Evolutionary conservation across 1,284 basidiomycete genomes (phyloP).

Genomic region (Xerocomus nothofagi): DNA sequence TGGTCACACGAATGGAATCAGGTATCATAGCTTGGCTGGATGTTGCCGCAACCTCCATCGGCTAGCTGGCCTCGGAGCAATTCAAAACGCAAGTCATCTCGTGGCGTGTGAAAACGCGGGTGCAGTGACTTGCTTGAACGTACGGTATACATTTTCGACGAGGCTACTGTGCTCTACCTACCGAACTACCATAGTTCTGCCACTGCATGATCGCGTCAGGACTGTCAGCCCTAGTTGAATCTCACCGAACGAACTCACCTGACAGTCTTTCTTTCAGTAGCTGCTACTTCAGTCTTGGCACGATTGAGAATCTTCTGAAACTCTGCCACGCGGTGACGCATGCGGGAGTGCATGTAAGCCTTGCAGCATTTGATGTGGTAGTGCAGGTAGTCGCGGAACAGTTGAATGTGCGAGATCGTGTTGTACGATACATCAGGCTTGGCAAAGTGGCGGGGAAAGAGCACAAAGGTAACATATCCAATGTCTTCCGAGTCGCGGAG

Average conservation of each 20-base stretch:
- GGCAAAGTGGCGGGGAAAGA: constrained; percentile 95
- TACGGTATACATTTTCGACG: no score
- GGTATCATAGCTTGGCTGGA: constrained; percentile 5
- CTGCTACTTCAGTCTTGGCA: constrained; percentile 91
- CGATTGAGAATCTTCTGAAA: constrained; percentile 98
- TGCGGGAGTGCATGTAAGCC: constrained; percentile 98
- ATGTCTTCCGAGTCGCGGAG: constrained; percentile 86
- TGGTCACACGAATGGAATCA: constrained; percentile 56
- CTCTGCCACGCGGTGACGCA: constrained; percentile 93
- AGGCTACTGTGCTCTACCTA: constrained; percentile 28
- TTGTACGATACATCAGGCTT: constrained; percentile 71
- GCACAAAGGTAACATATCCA: constrained; percentile 98
- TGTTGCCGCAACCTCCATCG: constrained; percentile 18
- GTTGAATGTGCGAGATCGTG: constrained; percentile 94
- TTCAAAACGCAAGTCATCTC: background rate
- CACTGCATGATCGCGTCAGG: constrained; percentile 37
- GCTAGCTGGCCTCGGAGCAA: background rate
- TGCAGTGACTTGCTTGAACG: no score
- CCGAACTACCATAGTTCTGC: constrained; percentile 54
- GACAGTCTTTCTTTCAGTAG: constrained; percentile 89
- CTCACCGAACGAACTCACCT: constrained; percentile 52
- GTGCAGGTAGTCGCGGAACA: constrained; percentile 98
- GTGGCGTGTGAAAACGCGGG: constrained; percentile 24
- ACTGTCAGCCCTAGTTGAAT: constrained; percentile 2
- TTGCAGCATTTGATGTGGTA: constrained; percentile 99